Percentiles rank a stretch among this genome's conserved stretches.
phyloP scores from a whole-genome alignment of 192 early-diverging fungal genomes.

The Rhizoclosmatium globosum region DNA sequence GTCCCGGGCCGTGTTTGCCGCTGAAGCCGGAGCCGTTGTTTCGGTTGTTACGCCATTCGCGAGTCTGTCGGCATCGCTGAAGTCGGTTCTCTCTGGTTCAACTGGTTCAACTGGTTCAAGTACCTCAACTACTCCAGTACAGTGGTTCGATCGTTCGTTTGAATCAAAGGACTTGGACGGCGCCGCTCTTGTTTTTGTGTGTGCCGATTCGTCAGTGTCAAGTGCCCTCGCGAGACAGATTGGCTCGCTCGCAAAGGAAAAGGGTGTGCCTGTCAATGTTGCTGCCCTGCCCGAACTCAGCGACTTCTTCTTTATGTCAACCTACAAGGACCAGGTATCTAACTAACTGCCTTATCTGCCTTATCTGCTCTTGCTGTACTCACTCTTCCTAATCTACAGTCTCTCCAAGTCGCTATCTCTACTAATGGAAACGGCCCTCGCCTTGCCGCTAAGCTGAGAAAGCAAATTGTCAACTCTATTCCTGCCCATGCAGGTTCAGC shows the following conservation, averaged over 20 bases:
- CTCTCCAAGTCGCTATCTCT: conserved; percentile 88
- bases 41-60: conserved; percentile 72
- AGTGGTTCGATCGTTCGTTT: conserved; percentile 44
- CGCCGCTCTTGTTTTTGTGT: conserved; percentile 65
- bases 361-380: not conserved
- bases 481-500: conserved; percentile 74
- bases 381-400: conserved; percentile 48
- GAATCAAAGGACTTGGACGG: conserved; percentile 41
- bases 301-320: conserved; percentile 91
- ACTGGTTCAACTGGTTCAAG: conserved; percentile 54
- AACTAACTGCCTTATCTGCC: not conserved
- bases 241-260: conserved; percentile 61
- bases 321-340: conserved; percentile 46
- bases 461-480: conserved; percentile 70
- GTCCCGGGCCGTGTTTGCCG: conserved; percentile 78
- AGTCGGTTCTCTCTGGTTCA: conserved; percentile 17
- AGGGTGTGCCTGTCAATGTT: conserved; percentile 84
- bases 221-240: conserved; percentile 48
- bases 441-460: conserved; percentile 79
- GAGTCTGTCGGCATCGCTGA: conserved; percentile 62
- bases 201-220: conserved; percentile 57
- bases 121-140: conserved; percentile 40
- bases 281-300: conserved; percentile 81
- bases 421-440: conserved; percentile 88
- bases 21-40: conserved; percentile 84